These are phyloP conservation scores for Lecanicillium sp. DNA, from an alignment of 2,329 filamentous ascomycete genomes.

Conservation along the genomic window DNA sequence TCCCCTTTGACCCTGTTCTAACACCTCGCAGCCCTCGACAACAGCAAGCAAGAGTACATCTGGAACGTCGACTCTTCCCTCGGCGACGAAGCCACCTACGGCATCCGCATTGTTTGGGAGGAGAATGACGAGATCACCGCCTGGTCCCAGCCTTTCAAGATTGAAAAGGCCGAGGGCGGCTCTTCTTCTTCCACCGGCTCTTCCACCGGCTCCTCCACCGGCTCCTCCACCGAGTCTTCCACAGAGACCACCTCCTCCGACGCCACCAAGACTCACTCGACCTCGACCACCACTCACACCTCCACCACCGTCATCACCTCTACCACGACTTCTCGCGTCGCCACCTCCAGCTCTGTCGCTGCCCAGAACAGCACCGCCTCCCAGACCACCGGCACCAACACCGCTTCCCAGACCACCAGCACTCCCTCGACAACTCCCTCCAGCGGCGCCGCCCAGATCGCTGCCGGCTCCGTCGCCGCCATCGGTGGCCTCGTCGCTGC, in stretches of 20 bases:
- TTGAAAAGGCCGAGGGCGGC: constrained; percentile 28
- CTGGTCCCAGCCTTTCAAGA: constrained; percentile 58
- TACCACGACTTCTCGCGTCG: neutral
- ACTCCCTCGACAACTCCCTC: constrained; percentile 14
- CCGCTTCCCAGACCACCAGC: constrained; percentile 20
- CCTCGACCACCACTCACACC: neutral
- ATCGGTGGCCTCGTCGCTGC: constrained; percentile 36
- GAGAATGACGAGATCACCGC: constrained; percentile 46
- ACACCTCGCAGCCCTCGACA: constrained; percentile 29
- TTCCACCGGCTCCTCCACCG: constrained; percentile 25
- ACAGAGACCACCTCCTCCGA: constrained; percentile 14
- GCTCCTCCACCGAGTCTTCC: constrained; percentile 18
- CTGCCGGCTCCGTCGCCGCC: constrained; percentile 33
- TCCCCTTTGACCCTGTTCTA: neutral
- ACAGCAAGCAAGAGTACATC: constrained; percentile 37
- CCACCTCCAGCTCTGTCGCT: neutral
- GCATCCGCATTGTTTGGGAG: constrained; percentile 49
- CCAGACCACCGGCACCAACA: constrained; percentile 21
- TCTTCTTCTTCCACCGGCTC: constrained; percentile 24
- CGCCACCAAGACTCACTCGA: neutral
- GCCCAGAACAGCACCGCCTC: constrained; percentile 18
- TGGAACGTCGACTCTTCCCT: constrained; percentile 46
- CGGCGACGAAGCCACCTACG: constrained; percentile 45
- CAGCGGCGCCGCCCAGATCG: constrained; percentile 26
- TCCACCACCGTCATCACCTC: neutral